phyloP scores from a whole-genome alignment of 192 early-diverging fungal species.

The Backusella mclennaniae region DNA sequence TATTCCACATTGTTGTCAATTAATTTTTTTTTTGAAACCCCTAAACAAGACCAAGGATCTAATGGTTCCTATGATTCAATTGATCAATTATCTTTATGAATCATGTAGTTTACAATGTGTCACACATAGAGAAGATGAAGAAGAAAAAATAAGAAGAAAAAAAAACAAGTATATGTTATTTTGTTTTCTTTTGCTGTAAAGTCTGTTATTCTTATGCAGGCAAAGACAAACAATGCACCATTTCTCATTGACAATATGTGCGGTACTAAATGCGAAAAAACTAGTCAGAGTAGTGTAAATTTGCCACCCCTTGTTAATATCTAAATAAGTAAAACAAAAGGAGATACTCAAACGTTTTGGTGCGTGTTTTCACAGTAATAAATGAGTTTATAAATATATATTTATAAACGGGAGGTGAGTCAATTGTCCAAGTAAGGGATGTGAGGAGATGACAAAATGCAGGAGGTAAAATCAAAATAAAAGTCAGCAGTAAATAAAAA shows the following conservation, averaged over 20 bases:
- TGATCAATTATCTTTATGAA: not conserved
- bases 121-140: not conserved
- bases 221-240: not conserved
- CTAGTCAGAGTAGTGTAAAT: not conserved
- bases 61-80: not conserved
- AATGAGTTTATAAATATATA: not conserved
- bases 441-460: not conserved
- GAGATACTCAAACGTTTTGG: not conserved
- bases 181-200: not conserved
- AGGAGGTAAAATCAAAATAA: not conserved
- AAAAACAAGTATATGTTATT: not conserved
- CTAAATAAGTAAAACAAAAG: conserved; percentile 6
- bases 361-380: not conserved
- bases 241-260: conserved; percentile 1
- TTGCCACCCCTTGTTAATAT: conserved; percentile 8
- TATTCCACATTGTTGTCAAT: not conserved
- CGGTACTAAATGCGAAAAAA: not conserved
- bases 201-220: not conserved
- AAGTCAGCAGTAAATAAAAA: not conserved
- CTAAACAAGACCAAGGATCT: not conserved
- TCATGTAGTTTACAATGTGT: not conserved
- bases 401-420: not conserved
- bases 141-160: not conserved
- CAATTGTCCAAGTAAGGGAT: not conserved
- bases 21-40: not conserved